Percentiles rank a stretch among this genome's conserved stretches.
These are phyloP conservation scores for Chimonanthus praecox DNA, from an alignment of 164 flowering plant species.

Conservation along the genomic window DNA sequence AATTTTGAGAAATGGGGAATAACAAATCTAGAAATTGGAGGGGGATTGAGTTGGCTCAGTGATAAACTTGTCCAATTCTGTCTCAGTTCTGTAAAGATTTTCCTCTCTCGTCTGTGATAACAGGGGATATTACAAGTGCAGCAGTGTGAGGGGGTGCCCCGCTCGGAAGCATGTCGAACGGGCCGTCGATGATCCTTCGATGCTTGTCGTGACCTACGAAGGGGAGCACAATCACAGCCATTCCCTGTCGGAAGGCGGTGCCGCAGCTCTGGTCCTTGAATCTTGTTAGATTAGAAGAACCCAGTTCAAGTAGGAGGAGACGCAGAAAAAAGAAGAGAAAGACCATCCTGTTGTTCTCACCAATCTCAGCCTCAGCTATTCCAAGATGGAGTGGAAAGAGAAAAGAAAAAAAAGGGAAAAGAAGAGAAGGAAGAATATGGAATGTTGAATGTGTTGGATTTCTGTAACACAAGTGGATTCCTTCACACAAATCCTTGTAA, in stretches of 20 bases:
- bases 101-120: not conserved
- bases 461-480: too few relatives aligned
- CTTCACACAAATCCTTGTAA: too few relatives aligned
- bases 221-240: constrained; percentile 79
- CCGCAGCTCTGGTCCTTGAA: not conserved
- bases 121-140: constrained; percentile 97
- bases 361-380: not conserved
- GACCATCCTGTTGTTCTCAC: too few relatives aligned
- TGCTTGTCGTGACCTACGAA: constrained; percentile 88
- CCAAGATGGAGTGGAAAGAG: not conserved
- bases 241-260: constrained; percentile 35
- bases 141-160: constrained; percentile 87
- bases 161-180: constrained; percentile 93
- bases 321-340: not conserved
- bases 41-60: not conserved
- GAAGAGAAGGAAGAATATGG: too few relatives aligned
- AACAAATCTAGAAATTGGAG: too few relatives aligned
- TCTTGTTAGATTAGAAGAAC: not conserved
- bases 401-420: too few relatives aligned
- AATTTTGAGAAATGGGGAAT: too few relatives aligned
- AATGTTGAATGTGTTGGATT: too few relatives aligned
- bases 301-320: not conserved
- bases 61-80: not conserved
- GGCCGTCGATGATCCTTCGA: constrained; percentile 74
- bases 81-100: not conserved